Evolutionary conservation across 1,139 yeast genomes (phyloP), one percentile per base, ranked within the genome.

Genomic region (Diutina siamensis): DNA sequence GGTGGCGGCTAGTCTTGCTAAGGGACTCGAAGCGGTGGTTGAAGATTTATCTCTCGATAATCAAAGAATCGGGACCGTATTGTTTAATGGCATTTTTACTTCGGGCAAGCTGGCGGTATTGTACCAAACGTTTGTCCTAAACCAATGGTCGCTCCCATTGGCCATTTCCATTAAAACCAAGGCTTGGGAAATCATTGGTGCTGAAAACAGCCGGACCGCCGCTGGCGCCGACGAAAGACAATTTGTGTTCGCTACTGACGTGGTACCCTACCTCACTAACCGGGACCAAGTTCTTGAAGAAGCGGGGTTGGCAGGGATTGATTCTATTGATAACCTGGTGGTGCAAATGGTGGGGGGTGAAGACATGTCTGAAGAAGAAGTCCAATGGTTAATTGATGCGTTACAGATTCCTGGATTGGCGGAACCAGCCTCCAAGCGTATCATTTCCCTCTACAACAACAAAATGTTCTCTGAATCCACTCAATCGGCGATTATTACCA

Each of bases 401-500:
- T 64, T 80, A 51, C 72, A 73, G 46, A 65, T 77, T 10, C 50
- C 52, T 3, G 65, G 71, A 51, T 72, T 76, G 46, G 77, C 73
- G 36, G 62, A 81, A 28, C 71, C 78, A n/a, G 72, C 80, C 4
- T 72, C 79, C 44, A 57, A 66, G 19, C 76, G 81, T 53, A 56
- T 86, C n/a, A 59, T 70, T 19, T 54, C 59, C 18, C 60, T 84
- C 9, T 87, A 85, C 65, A 60, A 67, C 2, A 53, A 38, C 13
- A 25, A 18, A 9, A 19, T 25, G 3, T 38, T 70, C 2, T 62
- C 88, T 54, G 78, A 59, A 42, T 48, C 79, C 46, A 57, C 63
- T 31, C 88, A 83, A 2, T 84, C 81, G 58, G 59, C 79, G 40
- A 71, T 67, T 42, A 59, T 89, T 28, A 74, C 74, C 55, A 71